Evolutionary conservation across 352 stramenopile species (phyloP).

Genomic region (Globisporangium orthogonon): DNA sequence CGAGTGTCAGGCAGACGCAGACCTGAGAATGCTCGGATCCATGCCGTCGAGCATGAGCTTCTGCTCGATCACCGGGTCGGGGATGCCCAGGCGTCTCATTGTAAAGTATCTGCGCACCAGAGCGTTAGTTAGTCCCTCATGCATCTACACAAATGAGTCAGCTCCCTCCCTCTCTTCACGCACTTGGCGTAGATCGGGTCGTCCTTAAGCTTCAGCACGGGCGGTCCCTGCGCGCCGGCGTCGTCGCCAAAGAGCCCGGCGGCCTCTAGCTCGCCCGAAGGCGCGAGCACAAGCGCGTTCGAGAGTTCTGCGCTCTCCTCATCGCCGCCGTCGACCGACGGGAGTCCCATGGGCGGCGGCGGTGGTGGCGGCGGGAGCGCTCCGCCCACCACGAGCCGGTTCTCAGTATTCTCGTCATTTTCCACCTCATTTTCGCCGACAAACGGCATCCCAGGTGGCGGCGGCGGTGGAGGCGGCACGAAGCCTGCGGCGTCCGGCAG

Average conservation of each 20-base stretch:
- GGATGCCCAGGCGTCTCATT: slow-evolving; percentile 69
- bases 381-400: slow-evolving; percentile 14
- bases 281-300: slow-evolving; percentile 25
- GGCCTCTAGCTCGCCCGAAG: slow-evolving; percentile 14
- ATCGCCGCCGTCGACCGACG: slow-evolving; percentile 16
- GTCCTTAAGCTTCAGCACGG: slow-evolving; percentile 79
- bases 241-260: slow-evolving; percentile 17
- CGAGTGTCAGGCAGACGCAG: background rate
- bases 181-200: slow-evolving; percentile 75
- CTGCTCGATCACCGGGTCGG: slow-evolving; percentile 65
- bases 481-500: slow-evolving; percentile 32
- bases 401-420: background rate
- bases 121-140: background rate
- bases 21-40: slow-evolving; percentile 51
- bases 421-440: slow-evolving; percentile 1
- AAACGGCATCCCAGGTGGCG: slow-evolving; percentile 13
- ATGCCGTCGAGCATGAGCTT: slow-evolving; percentile 80
- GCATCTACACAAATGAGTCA: background rate
- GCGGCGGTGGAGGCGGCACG: slow-evolving; percentile 42
- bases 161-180: background rate
- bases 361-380: slow-evolving; percentile 19
- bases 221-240: slow-evolving; percentile 17
- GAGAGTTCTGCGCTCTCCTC: slow-evolving; percentile 10
- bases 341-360: slow-evolving; percentile 23
- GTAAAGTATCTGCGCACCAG: slow-evolving; percentile 54